Evolutionary conservation across 345 rosid genomes (phyloP).

Genomic region (Camelina hispida): DNA sequence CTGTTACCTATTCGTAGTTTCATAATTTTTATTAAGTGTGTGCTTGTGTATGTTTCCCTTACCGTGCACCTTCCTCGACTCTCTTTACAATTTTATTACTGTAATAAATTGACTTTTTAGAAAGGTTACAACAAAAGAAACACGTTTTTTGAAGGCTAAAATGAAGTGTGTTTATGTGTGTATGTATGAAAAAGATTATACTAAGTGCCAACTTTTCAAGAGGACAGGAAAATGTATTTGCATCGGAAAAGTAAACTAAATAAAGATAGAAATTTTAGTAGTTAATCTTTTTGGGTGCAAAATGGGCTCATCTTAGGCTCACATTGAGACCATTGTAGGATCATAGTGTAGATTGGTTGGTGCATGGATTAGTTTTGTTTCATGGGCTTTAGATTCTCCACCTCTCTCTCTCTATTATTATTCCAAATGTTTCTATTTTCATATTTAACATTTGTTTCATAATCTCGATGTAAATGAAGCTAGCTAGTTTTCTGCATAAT

Average conservation of each 20-base stretch:
- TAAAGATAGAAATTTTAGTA: no score
- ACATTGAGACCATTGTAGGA: neutral
- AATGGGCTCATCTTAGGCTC: constrained; percentile 9
- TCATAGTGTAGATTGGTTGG: neutral
- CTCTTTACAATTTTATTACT: neutral
- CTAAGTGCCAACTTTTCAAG: neutral
- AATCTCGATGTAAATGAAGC: no score
- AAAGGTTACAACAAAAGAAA: no score
- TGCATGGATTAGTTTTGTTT: neutral
- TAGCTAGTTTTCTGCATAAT: no score
- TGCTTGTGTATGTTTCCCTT: constrained; percentile 14
- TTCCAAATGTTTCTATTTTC: neutral
- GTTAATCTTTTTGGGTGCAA: neutral
- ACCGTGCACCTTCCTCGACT: constrained; percentile 6
- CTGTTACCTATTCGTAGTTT: constrained; percentile 1
- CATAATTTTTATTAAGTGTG: neutral
- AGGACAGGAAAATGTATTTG: neutral
- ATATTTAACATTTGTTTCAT: no score
- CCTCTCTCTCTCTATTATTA: neutral
- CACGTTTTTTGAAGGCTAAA: no score
- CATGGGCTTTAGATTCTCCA: neutral
- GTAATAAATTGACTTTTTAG: neutral
- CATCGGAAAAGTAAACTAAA: neutral
- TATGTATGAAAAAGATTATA: no score
- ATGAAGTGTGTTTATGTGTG: neutral